Evolutionary conservation across 129 eudicot genomes (phyloP), one percentile per base, ranked within the genome.

Genomic region (Smallanthus sonchifolius): DNA sequence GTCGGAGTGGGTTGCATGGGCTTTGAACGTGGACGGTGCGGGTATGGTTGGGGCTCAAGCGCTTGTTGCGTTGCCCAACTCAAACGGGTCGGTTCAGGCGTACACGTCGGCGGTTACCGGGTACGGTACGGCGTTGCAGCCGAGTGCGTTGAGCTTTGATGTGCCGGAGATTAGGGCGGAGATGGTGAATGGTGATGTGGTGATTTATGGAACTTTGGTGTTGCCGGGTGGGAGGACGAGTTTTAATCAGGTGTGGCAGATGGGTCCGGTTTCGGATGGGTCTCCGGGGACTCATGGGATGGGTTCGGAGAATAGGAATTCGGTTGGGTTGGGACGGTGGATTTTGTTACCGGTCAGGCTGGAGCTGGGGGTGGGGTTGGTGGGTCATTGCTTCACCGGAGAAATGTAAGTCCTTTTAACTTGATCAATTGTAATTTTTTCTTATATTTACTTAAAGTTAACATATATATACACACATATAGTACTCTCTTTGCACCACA

Each of bases 1-100:
- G 4, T 82, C 95, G 6, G 65, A 74, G n/a, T 92, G 98, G 96
- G 92, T 92, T 5, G 92, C 89, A 0, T 92, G 98, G 96, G 92
- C 90, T 0, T 82, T 92, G 3, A 92, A 92, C 63, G 10, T 79
- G 0, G 47, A 49, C 37, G 49, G 84, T 2, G 0, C 68, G 4
- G 83, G 83, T 10, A 92, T 92, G 98, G 2, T 36, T 10, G 91
- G 92, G 0, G 60, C 92, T 2, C 98, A 92, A 77, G 40, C 84
- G 37, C 78, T 90, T 54, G 90, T 92, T 1, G 98, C 91, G 11
- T 54, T 74, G 10, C 61, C 47, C 39, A 78, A 75, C 77, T 30
- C 96, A 2, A 70, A 65, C 45, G 95, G 98, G 16, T 17, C 36
- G 6, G 59, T 79, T 24, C 72, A 39, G 7, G 90, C 86, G 1